Base-by-base conservation (phyloP, 2,329 filamentous ascomycete species). In the Scedosporium apiospermum region DNA sequence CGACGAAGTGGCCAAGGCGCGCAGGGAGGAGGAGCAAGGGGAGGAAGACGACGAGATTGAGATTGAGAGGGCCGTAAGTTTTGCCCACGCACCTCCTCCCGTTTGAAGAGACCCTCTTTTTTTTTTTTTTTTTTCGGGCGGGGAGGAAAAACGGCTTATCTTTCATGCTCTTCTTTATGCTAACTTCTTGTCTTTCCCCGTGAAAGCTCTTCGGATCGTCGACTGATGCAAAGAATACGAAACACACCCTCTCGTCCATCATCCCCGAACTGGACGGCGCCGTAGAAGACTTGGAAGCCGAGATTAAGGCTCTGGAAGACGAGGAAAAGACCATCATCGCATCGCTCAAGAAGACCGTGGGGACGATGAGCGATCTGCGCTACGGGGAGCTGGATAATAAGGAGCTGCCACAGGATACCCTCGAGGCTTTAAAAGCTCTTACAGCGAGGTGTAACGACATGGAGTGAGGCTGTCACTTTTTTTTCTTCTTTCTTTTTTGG, bases 291-390 rank as follows among this genome's bases (percentile, higher is more conserved):
- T 75, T 96, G 30, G 84, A 92, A 69, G 79, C 79, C 21, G 88
- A 95, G 69, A 84, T 93, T 62, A 77, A 80, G 63, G 78, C 77
- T 46, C 77, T 93, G 4, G 83, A 90, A 67, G 77, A 82, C 41
- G 88, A 93, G 67, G 85, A 88, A 61, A 78, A 80, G 0, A 71
- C 72, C 1, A 75, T 91, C 3, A 73, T 89, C 5, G 77, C 81
- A 3, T 82, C 84, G 10, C 81, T 95, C 60, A 81, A 81, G 66
- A 80, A 85, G 63, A 87, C 82, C 0, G 82, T 95, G 16, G 88
- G 88, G 38, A 85, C 83, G 58, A 77, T 96, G 71, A 96, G 91
- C 73, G 90, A 96, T 73, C 79, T 96, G 62, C 86, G 90, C 57
- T 93, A 95, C 69, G 91, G 92, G 44, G 87, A 86, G 62, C 82